Conservation (phyloP, 2,329 filamentous ascomycete species). For the Samsoniella hepiali region DNA sequence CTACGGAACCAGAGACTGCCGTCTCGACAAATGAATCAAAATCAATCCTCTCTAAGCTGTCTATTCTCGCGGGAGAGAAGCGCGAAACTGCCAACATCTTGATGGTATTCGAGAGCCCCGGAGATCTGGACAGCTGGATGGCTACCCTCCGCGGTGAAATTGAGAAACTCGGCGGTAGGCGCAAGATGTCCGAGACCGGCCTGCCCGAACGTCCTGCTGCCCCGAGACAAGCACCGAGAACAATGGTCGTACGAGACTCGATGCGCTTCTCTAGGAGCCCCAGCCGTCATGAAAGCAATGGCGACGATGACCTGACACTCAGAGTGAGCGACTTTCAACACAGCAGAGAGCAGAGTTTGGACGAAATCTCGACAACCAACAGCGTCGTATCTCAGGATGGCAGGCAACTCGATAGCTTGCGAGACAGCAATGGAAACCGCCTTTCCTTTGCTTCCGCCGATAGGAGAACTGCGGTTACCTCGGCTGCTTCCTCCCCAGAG, state of each 20-base stretch:
- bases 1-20: constrained; percentile 55
- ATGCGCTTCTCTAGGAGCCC: constrained; percentile 35
- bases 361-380: constrained; percentile 56
- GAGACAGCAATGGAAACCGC: constrained; percentile 52
- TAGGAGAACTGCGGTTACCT: constrained; percentile 58
- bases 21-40: constrained; percentile 48
- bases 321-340: constrained; percentile 27
- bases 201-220: constrained; percentile 36
- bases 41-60: constrained; percentile 63
- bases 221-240: neutral
- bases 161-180: constrained; percentile 65
- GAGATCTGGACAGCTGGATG: constrained; percentile 77
- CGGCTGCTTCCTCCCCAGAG: constrained; percentile 55
- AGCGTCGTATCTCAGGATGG: constrained; percentile 58
- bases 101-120: constrained; percentile 68
- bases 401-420: constrained; percentile 53
- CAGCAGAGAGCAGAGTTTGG: constrained; percentile 42
- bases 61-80: constrained; percentile 53
- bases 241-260: constrained; percentile 34
- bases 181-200: constrained; percentile 58
- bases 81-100: constrained; percentile 62
- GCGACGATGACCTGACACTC: constrained; percentile 26
- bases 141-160: constrained; percentile 66
- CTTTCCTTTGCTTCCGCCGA: constrained; percentile 60
- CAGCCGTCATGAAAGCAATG: constrained; percentile 12